Base-by-base conservation (phyloP, 139 green algal species). In the Zygnema circumcarinatum region DNA sequence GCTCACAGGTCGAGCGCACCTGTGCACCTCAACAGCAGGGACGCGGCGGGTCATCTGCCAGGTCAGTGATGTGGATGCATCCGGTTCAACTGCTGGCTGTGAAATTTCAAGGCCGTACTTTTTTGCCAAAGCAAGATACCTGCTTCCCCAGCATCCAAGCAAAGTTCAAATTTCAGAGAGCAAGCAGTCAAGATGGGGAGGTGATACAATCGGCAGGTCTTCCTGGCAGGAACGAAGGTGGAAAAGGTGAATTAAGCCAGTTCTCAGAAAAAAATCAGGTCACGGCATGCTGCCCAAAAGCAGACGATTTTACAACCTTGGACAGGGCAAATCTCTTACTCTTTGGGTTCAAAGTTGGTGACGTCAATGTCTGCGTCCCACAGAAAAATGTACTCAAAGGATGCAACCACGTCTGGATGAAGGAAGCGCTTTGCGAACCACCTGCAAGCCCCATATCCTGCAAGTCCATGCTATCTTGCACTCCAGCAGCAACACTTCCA, bases 401-500 rank as follows among this genome's bases (percentile, higher is more conserved):
- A 38, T 29, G 79, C 3, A 38, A 90, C 76, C 1, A 88, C 54
- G 78, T 88, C 79, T 2, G 86, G 86, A 36, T 90, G 86, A 1
- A 90, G 62, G 38, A 90, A 90, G 36, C 86, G 79, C 80, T 90
- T 90, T 33, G 86, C 79, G 38, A 88, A 90, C 86, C 86, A 90
- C 83, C 83, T 89, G 75, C n/a, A 41, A 7, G 16, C 47, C 7
- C 47, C n/a, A n/a, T n/a, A n/a, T n/a, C n/a, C n/a, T n/a, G n/a
- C n/a, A n/a, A n/a, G n/a, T n/a, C n/a, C n/a, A n/a, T n/a, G n/a
- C n/a, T n/a, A n/a, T n/a, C n/a, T n/a, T n/a, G n/a, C n/a, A n/a
- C n/a, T n/a, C n/a, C n/a, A n/a, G n/a, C n/a, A n/a, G n/a, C n/a
- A n/a, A n/a, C n/a, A n/a, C n/a, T n/a, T n/a, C n/a, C n/a, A n/a